These are phyloP conservation scores for Phaffia tasmanica DNA, from an alignment of 768 basidiomycete genomes.

Conservation along the genomic window DNA sequence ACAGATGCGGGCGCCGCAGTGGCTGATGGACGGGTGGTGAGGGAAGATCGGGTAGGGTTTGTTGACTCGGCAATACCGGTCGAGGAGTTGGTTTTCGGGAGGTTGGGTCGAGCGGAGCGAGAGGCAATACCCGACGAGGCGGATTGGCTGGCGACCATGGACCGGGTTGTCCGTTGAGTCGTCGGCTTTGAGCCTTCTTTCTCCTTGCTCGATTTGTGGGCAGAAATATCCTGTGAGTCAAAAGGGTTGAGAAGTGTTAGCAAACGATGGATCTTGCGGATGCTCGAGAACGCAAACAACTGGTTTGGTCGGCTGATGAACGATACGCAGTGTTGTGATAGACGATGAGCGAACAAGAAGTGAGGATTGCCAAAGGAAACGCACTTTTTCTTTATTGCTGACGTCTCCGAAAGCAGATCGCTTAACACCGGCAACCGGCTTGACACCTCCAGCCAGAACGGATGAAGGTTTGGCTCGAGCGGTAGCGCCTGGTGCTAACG, in stretches of 20 bases:
- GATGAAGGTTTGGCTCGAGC: constrained; percentile 24
- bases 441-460: constrained; percentile 45
- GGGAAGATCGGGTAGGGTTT: not conserved
- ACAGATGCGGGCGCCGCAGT: not conserved
- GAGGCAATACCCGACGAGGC: not conserved
- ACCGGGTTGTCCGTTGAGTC: constrained; percentile 1
- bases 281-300: constrained; percentile 13
- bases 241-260: not conserved
- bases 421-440: constrained; percentile 46
- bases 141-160: constrained; percentile 4
- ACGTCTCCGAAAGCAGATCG: constrained; percentile 73
- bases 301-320: not conserved
- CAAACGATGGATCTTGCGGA: not conserved
- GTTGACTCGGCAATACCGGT: not conserved
- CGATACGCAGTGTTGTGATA: constrained; percentile 9
- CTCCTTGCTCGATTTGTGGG: not conserved
- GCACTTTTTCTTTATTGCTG: constrained; percentile 61
- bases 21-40: not conserved
- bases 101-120: not conserved
- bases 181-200: not conserved
- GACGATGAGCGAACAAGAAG: constrained; percentile 27
- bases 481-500: constrained; percentile 27
- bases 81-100: constrained; percentile 15
- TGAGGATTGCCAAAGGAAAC: constrained; percentile 33
- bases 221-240: not conserved